A percentile compares a stretch with the other conserved stretches of the same genome.
Evolutionary conservation across 2,329 filamentous ascomycete genomes (phyloP).

Genomic region (Fusarium nanum): DNA sequence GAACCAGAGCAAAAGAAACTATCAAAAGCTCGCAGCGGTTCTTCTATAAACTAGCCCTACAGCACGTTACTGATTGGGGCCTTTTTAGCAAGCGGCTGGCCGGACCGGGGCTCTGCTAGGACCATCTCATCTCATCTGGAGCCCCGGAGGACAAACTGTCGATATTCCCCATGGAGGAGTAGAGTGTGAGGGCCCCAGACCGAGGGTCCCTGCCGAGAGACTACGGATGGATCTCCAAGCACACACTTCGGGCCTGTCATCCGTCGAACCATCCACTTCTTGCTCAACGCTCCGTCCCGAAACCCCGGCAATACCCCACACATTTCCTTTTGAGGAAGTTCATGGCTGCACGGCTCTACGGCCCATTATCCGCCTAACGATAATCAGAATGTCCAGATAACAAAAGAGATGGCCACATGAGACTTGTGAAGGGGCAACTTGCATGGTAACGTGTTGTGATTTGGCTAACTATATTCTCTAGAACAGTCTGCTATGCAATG

Average conservation of each 20-base stretch:
- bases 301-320: slow-evolving; percentile 45
- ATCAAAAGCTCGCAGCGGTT: slow-evolving; percentile 29
- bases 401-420: slow-evolving; percentile 8
- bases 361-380: slow-evolving; percentile 31
- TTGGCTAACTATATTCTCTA: not conserved
- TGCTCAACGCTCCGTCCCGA: slow-evolving; percentile 43
- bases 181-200: slow-evolving; percentile 16
- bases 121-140: slow-evolving; percentile 32
- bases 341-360: slow-evolving; percentile 41
- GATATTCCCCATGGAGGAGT: slow-evolving; percentile 22
- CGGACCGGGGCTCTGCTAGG: slow-evolving; percentile 42
- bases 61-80: slow-evolving; percentile 8
- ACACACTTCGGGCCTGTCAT: slow-evolving; percentile 47
- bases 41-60: slow-evolving; percentile 31
- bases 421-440: slow-evolving; percentile 6
- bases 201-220: slow-evolving; percentile 18
- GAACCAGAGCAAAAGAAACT: slow-evolving; percentile 6
- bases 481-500: not conserved
- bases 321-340: slow-evolving; percentile 30
- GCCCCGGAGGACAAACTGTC: slow-evolving; percentile 26
- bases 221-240: slow-evolving; percentile 40
- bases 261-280: slow-evolving; percentile 39
- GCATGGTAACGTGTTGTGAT: slow-evolving; percentile 9
- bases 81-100: slow-evolving; percentile 36
- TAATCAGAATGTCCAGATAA: slow-evolving; percentile 6